Conservation (phyloP, 306 rosid species). For the Quercus agrifolia region DNA sequence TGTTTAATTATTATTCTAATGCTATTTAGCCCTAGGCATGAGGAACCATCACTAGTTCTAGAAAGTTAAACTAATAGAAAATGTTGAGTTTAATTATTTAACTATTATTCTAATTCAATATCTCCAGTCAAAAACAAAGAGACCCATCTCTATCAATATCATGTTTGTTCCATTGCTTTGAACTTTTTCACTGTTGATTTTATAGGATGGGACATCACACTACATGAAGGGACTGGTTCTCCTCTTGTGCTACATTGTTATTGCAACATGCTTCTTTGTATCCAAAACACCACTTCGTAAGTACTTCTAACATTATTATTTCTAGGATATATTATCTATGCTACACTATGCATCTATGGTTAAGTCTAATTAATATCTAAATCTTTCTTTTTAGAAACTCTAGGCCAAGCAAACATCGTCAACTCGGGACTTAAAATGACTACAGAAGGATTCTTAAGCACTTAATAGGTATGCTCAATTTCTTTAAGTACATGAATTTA, state of each 20-base stretch:
- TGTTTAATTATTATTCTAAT: too few species aligned
- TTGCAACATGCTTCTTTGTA: conserved; percentile 83
- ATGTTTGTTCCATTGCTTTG: too few species aligned
- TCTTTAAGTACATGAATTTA: not conserved
- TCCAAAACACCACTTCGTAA: conserved; percentile 48
- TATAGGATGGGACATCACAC: conserved; percentile 90
- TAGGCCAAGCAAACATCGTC: conserved; percentile 30
- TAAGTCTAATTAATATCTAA: conserved; percentile 13
- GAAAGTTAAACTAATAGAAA: too few species aligned
- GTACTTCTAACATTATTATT: conserved; percentile 4
- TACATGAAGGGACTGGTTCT: conserved; percentile 89
- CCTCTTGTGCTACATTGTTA: conserved; percentile 74
- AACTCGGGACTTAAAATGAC: conserved; percentile 30
- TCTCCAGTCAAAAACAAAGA: too few species aligned
- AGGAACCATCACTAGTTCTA: too few species aligned
- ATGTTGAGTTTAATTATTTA: too few species aligned
- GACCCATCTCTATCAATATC: too few species aligned
- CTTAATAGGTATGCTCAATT: conserved; percentile 32
- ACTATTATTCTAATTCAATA: too few species aligned
- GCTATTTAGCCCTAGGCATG: too few species aligned
- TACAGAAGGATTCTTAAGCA: conserved; percentile 23
- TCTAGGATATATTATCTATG: not conserved
- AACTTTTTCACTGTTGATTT: not conserved
- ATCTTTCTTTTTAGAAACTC: not conserved
- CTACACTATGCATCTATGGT: not conserved